Evolutionary conservation across 2,329 filamentous ascomycete species (phyloP).

Genomic region (Ophiostoma novo-ulmi): DNA sequence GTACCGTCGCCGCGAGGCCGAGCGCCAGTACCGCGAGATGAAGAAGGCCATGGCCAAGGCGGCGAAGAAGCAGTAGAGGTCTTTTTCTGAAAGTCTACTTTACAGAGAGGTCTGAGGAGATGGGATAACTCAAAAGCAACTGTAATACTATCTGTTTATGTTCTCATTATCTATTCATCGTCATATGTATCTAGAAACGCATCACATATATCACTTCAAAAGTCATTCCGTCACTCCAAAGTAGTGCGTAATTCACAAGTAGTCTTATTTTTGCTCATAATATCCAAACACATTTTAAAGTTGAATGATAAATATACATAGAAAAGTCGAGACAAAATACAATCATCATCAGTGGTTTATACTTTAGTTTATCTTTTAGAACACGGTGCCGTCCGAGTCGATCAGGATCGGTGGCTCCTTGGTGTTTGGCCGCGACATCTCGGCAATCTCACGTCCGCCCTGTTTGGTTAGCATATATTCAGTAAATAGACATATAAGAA

Average conservation of each 20-base stretch:
- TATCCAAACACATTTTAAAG: background rate
- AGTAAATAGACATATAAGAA: slow-evolving; percentile 1
- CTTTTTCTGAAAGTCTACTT: too few relatives aligned
- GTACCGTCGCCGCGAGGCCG: slow-evolving; percentile 28
- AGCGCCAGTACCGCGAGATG: slow-evolving; percentile 27
- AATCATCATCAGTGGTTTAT: background rate
- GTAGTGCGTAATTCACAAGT: background rate
- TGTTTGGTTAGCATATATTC: slow-evolving; percentile 29
- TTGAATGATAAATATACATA: background rate
- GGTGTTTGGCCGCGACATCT: slow-evolving; percentile 91
- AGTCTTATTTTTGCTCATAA: background rate
- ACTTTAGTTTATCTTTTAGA: slow-evolving; percentile 37
- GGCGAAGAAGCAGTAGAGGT: background rate
- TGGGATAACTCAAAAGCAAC: background rate
- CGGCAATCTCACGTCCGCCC: slow-evolving; percentile 93
- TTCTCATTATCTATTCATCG: background rate
- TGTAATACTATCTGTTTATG: background rate
- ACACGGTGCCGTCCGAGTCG: slow-evolving; percentile 91
- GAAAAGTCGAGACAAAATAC: background rate
- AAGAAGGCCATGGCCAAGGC: slow-evolving; percentile 24
- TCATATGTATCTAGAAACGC: background rate
- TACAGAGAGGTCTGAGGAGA: background rate
- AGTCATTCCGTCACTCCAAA: too few relatives aligned
- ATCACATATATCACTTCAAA: background rate
- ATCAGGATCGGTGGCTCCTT: slow-evolving; percentile 96